Percentiles rank a stretch among this genome's conserved stretches.
Conservation (phyloP, 164 flowering plant species). For the Umbellularia californica region DNA sequence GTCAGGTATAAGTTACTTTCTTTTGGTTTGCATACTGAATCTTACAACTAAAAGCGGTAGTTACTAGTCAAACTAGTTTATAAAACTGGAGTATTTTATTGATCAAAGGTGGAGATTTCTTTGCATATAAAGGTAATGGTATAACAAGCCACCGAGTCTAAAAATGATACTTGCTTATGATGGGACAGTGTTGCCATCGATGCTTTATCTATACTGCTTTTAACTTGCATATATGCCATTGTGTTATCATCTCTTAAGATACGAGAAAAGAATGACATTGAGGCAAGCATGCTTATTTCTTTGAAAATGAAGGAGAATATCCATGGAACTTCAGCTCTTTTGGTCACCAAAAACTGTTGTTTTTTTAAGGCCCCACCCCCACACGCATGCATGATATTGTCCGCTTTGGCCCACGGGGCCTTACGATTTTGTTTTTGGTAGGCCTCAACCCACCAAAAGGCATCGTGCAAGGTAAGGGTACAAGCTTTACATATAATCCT, state of each 20-base stretch:
- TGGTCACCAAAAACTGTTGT: not conserved
- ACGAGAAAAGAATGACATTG: not conserved
- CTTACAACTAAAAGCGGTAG: not conserved
- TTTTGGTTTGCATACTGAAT: not conserved
- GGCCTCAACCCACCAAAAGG: too few relatives aligned
- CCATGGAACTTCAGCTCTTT: not conserved
- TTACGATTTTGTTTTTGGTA: too few relatives aligned
- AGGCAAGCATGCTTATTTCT: not conserved
- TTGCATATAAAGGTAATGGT: not conserved
- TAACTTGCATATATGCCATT: not conserved
- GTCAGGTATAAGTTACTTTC: slow-evolving; percentile 51
- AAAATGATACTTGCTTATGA: too few relatives aligned
- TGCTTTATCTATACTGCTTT: not conserved
- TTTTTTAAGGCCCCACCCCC: too few relatives aligned
- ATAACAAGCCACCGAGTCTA: not conserved
- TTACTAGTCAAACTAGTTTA: not conserved
- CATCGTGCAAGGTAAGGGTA: too few relatives aligned
- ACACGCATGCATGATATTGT: too few relatives aligned
- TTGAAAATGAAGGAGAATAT: not conserved
- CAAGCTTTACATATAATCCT: too few relatives aligned
- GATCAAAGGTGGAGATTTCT: not conserved
- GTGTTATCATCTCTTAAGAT: not conserved
- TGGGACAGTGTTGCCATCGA: too few relatives aligned
- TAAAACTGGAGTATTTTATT: not conserved
- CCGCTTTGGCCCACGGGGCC: too few relatives aligned